A percentile compares a stretch with the other conserved stretches of the same genome.
Evolutionary conservation across 257 asterid genomes (phyloP).

Genomic region (Nicotiana attenuata): DNA sequence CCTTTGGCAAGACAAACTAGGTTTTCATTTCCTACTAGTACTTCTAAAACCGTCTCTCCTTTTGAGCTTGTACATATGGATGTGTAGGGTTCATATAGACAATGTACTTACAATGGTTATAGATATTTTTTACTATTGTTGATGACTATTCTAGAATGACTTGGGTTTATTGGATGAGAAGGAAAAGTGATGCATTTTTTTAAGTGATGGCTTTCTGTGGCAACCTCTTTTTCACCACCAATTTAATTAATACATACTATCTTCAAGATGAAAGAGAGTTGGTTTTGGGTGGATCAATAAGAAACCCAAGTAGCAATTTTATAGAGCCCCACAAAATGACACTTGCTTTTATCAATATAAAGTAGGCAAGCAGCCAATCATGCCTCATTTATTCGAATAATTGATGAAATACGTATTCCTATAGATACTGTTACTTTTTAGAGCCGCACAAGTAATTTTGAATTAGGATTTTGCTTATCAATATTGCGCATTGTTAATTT

Average conservation of each 20-base stretch:
- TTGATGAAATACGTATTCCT: neutral
- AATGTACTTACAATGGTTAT: neutral
- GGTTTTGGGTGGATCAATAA: neutral
- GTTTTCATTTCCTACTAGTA: neutral
- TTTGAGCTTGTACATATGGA: no score
- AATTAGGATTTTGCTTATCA: no score
- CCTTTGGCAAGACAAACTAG: neutral
- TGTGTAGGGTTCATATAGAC: no score
- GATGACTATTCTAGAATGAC: neutral
- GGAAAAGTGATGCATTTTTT: neutral
- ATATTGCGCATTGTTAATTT: no score
- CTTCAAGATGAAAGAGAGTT: no score
- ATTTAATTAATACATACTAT: no score
- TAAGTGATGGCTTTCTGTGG: no score
- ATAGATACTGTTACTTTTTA: neutral
- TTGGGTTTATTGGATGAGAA: neutral
- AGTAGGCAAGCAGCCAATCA: neutral
- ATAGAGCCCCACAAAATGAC: neutral
- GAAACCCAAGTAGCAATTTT: neutral
- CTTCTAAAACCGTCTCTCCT: neutral
- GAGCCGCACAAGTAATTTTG: neutral
- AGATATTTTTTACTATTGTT: neutral
- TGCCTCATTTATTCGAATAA: neutral
- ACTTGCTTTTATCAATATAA: neutral
- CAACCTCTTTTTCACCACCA: no score